These are phyloP conservation scores for Aspergillus sp. DNA, from an alignment of 2,329 filamentous ascomycete genomes.

Conservation along the genomic window DNA sequence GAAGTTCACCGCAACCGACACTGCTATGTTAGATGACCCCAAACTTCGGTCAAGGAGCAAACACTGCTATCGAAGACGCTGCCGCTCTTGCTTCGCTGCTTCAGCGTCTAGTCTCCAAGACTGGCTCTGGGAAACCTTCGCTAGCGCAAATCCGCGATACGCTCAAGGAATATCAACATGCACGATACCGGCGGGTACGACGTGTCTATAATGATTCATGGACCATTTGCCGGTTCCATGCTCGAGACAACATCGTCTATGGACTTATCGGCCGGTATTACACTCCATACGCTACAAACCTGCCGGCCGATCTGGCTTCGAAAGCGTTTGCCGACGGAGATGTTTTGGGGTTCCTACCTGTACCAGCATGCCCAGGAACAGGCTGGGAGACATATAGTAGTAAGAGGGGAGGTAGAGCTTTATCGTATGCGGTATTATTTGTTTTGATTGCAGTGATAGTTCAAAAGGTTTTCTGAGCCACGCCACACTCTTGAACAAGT, in stretches of 20 bases:
- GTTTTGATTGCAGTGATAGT: background rate
- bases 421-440: background rate
- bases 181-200: constrained; percentile 22
- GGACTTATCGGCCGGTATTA: constrained; percentile 25
- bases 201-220: constrained; percentile 22
- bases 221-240: constrained; percentile 24
- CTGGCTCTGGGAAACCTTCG: background rate
- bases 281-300: constrained; percentile 21
- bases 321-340: constrained; percentile 23
- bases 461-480: background rate
- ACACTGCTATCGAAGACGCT: constrained; percentile 47
- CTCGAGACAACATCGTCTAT: constrained; percentile 25
- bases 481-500: background rate
- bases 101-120: constrained; percentile 13
- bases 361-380: constrained; percentile 12
- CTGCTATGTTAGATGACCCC: constrained; percentile 34
- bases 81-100: constrained; percentile 41
- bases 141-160: constrained; percentile 2
- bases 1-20: background rate
- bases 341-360: constrained; percentile 21
- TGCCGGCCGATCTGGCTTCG: constrained; percentile 24
- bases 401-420: background rate
- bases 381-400: constrained; percentile 22
- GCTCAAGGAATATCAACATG: constrained; percentile 18
- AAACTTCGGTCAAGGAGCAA: constrained; percentile 47